Evolutionary conservation across 352 stramenopile species (phyloP), one percentile per base, ranked within the genome.

Genomic region (Pythium periplocum): DNA sequence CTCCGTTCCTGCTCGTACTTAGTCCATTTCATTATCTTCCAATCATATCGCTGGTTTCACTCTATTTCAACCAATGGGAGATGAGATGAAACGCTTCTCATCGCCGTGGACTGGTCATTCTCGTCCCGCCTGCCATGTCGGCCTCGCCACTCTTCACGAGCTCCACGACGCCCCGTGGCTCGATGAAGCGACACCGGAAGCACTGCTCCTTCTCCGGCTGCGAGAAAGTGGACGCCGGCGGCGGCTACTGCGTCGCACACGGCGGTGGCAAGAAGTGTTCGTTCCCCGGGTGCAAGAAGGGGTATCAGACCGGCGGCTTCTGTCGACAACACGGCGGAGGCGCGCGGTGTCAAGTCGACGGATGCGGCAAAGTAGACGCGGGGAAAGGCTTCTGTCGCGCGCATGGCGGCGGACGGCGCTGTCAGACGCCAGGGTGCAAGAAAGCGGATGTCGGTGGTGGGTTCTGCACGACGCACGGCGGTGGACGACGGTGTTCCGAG

Each of bases 381-480:
- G 83, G 83, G 1, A 76, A 65, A 12, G 83, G 83, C 4, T 48
- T 93, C 41, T 93, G 83, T 69, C 74, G 83, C 26, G 74, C 66
- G 1, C 83, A 93, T 46, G 83, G 83, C 34, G 83, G 83, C 10
- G 83, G 83, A 6, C 87, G 82, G 45, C 80, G 83, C 10, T 93
- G 83, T 30, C 75, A 87, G 52, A 51, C 66, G 30, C 39, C 50
- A 12, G 62, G 45, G 0, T 93, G 83, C 61, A 52, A 69, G 6
- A 91, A 91, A 58, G 80, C 83, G 2, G 83, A 93, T 50, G 82
- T 95, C 34, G 85, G 83, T 32, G 83, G 85, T 32, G 85, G 85
- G 1, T 87, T 86, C 38, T 95, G 85, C 59, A 94, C 86, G 3
- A 61, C 73, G 4, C 85, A 94, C 48, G 85, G 85, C 33, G 85